phyloP scores from a whole-genome alignment of 2,329 filamentous ascomycete genomes.

The Cladosporium sp. region DNA sequence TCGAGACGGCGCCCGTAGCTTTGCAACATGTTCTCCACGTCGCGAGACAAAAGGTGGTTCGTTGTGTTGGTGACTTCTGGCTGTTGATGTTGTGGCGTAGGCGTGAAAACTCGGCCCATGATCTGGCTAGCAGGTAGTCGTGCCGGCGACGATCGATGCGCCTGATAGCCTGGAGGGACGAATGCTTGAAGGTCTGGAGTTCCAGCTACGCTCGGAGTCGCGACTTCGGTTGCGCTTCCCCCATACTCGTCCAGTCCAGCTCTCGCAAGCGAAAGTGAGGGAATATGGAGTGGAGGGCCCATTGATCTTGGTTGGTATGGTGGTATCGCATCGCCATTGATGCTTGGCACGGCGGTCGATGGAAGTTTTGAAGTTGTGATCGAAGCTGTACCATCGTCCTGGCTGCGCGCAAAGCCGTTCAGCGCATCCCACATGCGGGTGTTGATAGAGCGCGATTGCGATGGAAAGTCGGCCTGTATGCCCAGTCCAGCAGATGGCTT shows the following conservation, averaged over 20 bases:
- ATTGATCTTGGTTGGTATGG: conserved; percentile 24
- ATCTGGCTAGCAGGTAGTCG: background rate
- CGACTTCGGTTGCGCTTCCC: conserved; percentile 49
- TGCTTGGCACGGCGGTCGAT: conserved; percentile 35
- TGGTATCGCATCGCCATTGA: conserved; percentile 29
- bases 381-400: conserved; percentile 31
- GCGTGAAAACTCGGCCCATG: background rate
- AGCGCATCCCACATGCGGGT: conserved; percentile 37
- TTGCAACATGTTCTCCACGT: conserved; percentile 51
- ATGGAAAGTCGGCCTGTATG: conserved; percentile 26
- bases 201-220: conserved; percentile 46
- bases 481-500: conserved; percentile 28
- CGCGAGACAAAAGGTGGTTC: conserved; percentile 38
- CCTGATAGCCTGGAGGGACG: conserved; percentile 10
- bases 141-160: background rate
- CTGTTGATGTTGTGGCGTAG: background rate
- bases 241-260: conserved; percentile 40
- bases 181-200: conserved; percentile 40
- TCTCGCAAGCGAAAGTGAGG: conserved; percentile 21
- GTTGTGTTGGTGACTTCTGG: background rate
- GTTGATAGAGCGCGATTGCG: conserved; percentile 32
- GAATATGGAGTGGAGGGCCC: conserved; percentile 34
- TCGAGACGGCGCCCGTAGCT: conserved; percentile 62
- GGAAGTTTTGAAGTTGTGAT: conserved; percentile 30
- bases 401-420: conserved; percentile 37